Evolutionary conservation across 192 early-diverging fungal species (phyloP).

Genomic region (Entomortierella beljakovae): DNA sequence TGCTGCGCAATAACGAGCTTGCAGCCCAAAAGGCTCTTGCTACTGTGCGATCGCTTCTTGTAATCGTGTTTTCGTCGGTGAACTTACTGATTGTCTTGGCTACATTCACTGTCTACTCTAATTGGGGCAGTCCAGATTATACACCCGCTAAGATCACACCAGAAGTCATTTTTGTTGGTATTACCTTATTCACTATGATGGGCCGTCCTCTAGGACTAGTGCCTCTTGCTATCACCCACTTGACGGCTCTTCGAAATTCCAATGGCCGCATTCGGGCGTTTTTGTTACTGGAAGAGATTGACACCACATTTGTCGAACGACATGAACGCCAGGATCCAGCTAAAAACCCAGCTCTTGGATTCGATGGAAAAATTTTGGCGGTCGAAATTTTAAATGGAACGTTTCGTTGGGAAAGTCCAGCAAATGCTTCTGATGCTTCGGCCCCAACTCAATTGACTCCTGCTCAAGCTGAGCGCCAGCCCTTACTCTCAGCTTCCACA

Average conservation of each 20-base stretch:
- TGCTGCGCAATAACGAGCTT: constrained; percentile 18
- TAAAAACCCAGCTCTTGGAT: neutral
- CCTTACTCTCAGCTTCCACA: constrained; percentile 7
- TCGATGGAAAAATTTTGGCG: constrained; percentile 1
- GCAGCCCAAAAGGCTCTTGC: constrained; percentile 18
- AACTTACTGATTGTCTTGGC: constrained; percentile 34
- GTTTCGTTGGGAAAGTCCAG: constrained; percentile 25
- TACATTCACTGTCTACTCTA: constrained; percentile 31
- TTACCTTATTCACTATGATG: constrained; percentile 72
- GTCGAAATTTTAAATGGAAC: constrained; percentile 35
- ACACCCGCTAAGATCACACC: constrained; percentile 36
- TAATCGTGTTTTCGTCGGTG: constrained; percentile 33
- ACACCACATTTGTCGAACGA: constrained; percentile 3
- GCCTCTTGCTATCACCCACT: constrained; percentile 67
- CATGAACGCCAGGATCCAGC: neutral
- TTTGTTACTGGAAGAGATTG: constrained; percentile 48
- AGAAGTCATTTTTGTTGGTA: constrained; percentile 70
- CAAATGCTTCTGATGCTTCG: neutral
- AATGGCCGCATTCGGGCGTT: constrained; percentile 62
- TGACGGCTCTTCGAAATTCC: constrained; percentile 64
- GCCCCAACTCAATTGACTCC: neutral
- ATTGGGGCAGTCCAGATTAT: constrained; percentile 36
- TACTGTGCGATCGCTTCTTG: constrained; percentile 15
- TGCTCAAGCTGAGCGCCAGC: constrained; percentile 24
- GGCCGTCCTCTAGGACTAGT: constrained; percentile 62